Evolutionary conservation across 768 basidiomycete species (phyloP).

Genomic region (Erythrobasidium yunnanense): DNA sequence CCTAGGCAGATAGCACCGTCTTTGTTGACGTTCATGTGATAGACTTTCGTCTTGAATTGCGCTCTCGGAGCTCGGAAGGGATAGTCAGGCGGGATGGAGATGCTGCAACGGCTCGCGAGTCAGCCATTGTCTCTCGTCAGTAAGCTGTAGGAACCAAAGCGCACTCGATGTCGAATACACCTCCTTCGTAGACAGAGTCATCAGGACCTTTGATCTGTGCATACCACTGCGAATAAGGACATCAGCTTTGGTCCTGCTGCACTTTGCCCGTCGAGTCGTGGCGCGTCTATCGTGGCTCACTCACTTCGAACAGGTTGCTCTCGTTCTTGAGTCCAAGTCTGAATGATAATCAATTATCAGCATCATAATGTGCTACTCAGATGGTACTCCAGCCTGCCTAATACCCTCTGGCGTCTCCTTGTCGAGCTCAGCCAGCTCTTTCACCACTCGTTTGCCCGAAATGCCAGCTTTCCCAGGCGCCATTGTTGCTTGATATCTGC

Average conservation of each 20-base stretch:
- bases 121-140: not conserved
- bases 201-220: conserved; percentile 18
- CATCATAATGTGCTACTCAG: not conserved
- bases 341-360: not conserved
- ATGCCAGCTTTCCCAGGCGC: conserved; percentile 7
- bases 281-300: not conserved
- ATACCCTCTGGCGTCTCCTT: conserved; percentile 23
- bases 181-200: conserved; percentile 18
- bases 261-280: not conserved
- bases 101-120: not conserved
- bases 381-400: not conserved
- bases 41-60: conserved; percentile 29
- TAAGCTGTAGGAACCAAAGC: not conserved
- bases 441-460: conserved; percentile 2
- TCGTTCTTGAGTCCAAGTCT: conserved; percentile 23
- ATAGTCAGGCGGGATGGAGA: conserved; percentile 74
- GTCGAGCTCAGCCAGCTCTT: conserved; percentile 24
- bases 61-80: conserved; percentile 87
- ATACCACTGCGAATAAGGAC: conserved; percentile 12
- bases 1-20: conserved; percentile 34
- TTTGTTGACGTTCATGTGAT: conserved; percentile 21
- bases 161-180: conserved; percentile 27
- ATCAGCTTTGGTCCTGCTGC: not conserved
- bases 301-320: conserved; percentile 26
- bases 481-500: too few relatives aligned